phyloP scores from a whole-genome alignment of 352 stramenopile species.

The Thalassiosira delicatula region DNA sequence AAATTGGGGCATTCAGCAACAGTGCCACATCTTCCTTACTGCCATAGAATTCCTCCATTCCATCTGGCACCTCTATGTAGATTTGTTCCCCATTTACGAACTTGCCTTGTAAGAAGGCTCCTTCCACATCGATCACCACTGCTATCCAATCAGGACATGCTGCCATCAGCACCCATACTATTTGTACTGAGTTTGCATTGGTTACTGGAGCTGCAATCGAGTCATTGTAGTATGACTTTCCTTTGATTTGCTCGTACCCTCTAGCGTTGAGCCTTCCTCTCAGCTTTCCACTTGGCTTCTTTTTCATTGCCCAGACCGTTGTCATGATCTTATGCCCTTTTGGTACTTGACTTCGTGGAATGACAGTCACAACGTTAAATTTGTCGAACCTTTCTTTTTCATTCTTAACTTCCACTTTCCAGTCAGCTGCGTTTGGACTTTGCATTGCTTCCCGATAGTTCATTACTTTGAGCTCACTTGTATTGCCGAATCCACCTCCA shows the following conservation, averaged over 20 bases:
- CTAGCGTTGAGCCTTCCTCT: constrained; percentile 32
- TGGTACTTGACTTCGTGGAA: constrained; percentile 8
- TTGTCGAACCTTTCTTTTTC: constrained; percentile 11
- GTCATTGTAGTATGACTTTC: constrained; percentile 19
- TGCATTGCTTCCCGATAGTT: constrained; percentile 9
- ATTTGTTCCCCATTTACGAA: constrained; percentile 57
- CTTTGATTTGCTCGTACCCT: constrained; percentile 47
- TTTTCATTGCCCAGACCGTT: constrained; percentile 51
- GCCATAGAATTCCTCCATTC: constrained; percentile 52
- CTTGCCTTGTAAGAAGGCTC: constrained; percentile 60
- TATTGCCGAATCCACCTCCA: constrained; percentile 36
- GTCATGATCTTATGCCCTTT: constrained; percentile 27
- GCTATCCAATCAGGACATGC: not conserved
- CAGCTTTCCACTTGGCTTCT: constrained; percentile 43
- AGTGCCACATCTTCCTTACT: not conserved
- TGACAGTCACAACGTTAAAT: constrained; percentile 7
- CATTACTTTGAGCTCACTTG: constrained; percentile 35
- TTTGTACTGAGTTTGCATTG: not conserved
- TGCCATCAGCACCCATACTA: not conserved
- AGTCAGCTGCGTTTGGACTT: not conserved
- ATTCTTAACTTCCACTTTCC: constrained; percentile 14
- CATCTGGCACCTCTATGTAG: constrained; percentile 46
- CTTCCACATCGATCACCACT: constrained; percentile 35
- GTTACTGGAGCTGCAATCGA: constrained; percentile 9
- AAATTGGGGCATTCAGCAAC: not conserved